These are phyloP conservation scores for Saxophila tyrrhenica DNA, from an alignment of 495 filamentous ascomycete species.

Conservation along the genomic window DNA sequence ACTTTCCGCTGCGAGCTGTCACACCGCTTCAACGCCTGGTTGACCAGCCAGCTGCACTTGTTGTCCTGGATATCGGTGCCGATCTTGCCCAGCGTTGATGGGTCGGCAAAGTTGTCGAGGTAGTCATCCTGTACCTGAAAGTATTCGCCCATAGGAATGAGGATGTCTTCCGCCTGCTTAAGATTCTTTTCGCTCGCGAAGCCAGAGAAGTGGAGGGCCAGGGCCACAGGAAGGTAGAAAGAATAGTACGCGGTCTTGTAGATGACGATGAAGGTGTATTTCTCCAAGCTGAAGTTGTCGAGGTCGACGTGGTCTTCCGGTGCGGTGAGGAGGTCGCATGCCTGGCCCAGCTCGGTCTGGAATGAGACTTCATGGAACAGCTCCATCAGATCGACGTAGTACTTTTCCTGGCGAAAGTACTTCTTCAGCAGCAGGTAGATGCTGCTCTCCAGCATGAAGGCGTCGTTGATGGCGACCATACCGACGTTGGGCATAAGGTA, in stretches of 20 bases:
- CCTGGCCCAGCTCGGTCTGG: conserved; percentile 89
- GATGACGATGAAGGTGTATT: conserved; percentile 96
- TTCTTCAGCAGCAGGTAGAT: conserved; percentile 91
- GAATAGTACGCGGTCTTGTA: conserved; percentile 99
- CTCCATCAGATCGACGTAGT: conserved; percentile 83
- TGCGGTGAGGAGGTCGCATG: conserved; percentile 87
- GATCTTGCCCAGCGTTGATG: conserved; percentile 88
- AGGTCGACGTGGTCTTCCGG: conserved; percentile 87
- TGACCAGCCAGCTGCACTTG: conserved; percentile 97
- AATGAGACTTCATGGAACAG: conserved; percentile 89
- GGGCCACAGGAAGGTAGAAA: conserved; percentile 95
- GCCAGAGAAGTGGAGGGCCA: conserved; percentile 71
- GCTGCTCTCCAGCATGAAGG: conserved; percentile 83
- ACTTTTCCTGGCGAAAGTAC: conserved; percentile 72
- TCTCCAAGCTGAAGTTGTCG: conserved; percentile 83
- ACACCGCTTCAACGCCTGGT: conserved; percentile 72
- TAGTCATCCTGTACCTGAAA: conserved; percentile 99
- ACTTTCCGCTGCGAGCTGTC: conserved; percentile 71
- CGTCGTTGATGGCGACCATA: conserved; percentile 94
- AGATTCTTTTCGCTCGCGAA: conserved; percentile 76
- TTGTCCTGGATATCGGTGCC: conserved; percentile 98
- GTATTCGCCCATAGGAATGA: conserved; percentile 98
- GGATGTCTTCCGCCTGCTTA: conserved; percentile 72
- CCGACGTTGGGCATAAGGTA: conserved; percentile 78
- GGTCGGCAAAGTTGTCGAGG: conserved; percentile 91